Evolutionary conservation across 2,329 filamentous ascomycete genomes (phyloP).

Genomic region (Teratosphaeria epicoccoides): DNA sequence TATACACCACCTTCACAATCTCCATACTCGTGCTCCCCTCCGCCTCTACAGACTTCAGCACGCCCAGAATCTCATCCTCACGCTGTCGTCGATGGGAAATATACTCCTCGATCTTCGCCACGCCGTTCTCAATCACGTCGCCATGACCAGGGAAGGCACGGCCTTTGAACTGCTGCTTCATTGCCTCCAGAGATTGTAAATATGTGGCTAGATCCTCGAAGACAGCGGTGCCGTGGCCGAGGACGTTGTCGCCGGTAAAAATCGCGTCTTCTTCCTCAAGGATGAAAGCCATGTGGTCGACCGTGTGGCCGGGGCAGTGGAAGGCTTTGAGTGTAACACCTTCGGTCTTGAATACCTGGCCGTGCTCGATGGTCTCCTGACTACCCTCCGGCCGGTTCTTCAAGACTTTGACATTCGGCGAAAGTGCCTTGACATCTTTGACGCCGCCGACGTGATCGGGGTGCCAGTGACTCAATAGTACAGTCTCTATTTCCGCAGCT

Average conservation of each 20-base stretch:
- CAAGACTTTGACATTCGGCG: constrained; percentile 11
- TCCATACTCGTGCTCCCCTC: constrained; percentile 47
- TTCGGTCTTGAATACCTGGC: constrained; percentile 45
- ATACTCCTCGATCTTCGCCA: constrained; percentile 66
- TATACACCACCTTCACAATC: constrained; percentile 80
- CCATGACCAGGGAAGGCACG: constrained; percentile 84
- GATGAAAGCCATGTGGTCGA: constrained; percentile 71
- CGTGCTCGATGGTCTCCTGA: constrained; percentile 42
- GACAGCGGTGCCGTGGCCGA: constrained; percentile 77
- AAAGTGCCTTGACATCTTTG: constrained; percentile 52
- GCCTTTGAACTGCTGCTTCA: constrained; percentile 55
- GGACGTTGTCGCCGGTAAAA: constrained; percentile 81
- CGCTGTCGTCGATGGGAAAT: constrained; percentile 69
- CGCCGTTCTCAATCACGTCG: constrained; percentile 61
- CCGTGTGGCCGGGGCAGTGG: constrained; percentile 64
- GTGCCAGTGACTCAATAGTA: constrained; percentile 87
- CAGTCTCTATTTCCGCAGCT: constrained; percentile 55
- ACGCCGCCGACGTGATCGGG: constrained; percentile 75
- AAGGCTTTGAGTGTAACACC: constrained; percentile 59
- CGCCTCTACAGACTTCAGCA: constrained; percentile 35
- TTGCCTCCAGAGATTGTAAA: constrained; percentile 55
- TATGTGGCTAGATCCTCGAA: constrained; percentile 69
- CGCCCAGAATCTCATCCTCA: constrained; percentile 64
- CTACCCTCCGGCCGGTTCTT: constrained; percentile 10
- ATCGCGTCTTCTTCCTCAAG: constrained; percentile 69